Conservation (phyloP, 345 rosid species). For the Physaria fendleri region DNA sequence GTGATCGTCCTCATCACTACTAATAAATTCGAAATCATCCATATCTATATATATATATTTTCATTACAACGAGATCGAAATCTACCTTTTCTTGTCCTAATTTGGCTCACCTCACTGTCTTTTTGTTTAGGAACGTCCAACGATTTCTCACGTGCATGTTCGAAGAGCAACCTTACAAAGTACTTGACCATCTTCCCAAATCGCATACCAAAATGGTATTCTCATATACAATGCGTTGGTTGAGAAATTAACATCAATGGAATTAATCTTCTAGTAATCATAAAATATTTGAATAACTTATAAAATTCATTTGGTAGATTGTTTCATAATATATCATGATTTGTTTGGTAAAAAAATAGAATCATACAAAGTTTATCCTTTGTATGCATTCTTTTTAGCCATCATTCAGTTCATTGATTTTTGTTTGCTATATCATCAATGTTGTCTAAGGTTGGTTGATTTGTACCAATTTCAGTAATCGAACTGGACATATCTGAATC, state of each 20-base stretch:
- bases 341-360: not conserved
- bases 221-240: too few species aligned
- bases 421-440: not conserved
- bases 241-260: not conserved
- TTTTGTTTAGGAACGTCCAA: not conserved
- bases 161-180: not conserved
- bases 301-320: not conserved
- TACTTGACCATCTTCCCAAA: not conserved
- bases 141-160: not conserved
- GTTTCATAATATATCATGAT: not conserved
- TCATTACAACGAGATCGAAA: not conserved
- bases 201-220: not conserved
- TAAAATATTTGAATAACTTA: not conserved
- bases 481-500: not conserved
- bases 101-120: not conserved
- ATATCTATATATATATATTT: not conserved
- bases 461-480: not conserved
- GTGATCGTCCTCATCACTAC: not conserved
- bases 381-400: not conserved
- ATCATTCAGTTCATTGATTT: constrained; percentile 2
- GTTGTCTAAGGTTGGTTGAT: not conserved
- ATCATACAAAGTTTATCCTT: not conserved
- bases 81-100: not conserved
- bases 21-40: not conserved
- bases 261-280: not conserved